A percentile compares a stretch with the other conserved stretches of the same genome.
Evolutionary conservation across 805 yeast species (phyloP).

Genomic region (Tetrapisispora namnaoensis): DNA sequence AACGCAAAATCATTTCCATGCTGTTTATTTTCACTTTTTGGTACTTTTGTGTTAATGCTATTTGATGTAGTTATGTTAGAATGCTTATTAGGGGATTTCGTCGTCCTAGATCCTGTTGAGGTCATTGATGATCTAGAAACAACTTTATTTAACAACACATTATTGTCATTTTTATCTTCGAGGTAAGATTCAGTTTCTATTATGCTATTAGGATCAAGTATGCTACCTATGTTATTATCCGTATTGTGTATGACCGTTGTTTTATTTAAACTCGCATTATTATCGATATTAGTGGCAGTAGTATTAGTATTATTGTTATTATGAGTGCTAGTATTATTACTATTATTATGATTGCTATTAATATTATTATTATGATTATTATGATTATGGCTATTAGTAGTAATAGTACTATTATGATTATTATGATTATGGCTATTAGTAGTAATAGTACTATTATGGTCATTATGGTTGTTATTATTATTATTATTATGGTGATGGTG

Average conservation of each 20-base stretch:
- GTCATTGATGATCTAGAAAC: constrained; percentile 12
- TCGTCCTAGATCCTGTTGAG: not conserved
- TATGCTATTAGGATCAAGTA: constrained; percentile 9
- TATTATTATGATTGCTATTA: not conserved
- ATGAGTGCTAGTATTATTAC: not conserved
- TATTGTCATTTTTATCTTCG: constrained; percentile 30
- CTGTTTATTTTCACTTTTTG: not conserved
- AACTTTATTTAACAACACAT: constrained; percentile 28
- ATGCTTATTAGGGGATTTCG: not conserved
- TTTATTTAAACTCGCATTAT: not conserved
- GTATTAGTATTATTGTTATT: not conserved
- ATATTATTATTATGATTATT: not conserved
- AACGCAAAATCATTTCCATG: not conserved
- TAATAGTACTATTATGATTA: not conserved
- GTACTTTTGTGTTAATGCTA: not conserved
- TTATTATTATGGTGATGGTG: not conserved
- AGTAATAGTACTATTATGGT: not conserved
- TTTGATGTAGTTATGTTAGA: not conserved
- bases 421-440: not conserved
- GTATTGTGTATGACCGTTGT: not conserved
- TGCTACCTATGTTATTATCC: not conserved
- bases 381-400: too few species aligned
- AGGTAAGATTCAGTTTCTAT: constrained; percentile 29
- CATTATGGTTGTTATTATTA: not conserved
- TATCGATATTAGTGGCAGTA: too few species aligned